Evolutionary conservation across 2,329 filamentous ascomycete genomes (phyloP).

Genomic region (Stagonosporopsis rhizophila): DNA sequence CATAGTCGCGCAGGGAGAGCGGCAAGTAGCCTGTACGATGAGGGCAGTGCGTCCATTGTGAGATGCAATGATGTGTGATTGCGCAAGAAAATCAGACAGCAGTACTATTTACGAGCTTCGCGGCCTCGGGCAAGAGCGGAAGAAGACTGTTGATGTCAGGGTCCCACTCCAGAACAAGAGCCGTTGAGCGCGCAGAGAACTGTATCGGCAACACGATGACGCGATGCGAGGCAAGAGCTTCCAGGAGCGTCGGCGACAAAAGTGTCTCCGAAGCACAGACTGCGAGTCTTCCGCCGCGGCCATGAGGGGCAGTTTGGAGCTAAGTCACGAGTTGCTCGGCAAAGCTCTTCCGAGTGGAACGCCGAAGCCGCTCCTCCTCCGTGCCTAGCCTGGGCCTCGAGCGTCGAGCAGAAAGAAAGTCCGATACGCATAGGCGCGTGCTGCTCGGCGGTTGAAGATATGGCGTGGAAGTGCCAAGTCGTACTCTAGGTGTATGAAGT

Average conservation of each 20-base stretch:
- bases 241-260: slow-evolving; percentile 12
- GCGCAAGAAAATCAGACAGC: slow-evolving; percentile 5
- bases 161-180: slow-evolving; percentile 17
- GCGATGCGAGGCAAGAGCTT: slow-evolving; percentile 10
- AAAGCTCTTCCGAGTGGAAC: not conserved
- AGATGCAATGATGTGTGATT: slow-evolving; percentile 4
- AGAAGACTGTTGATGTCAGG: slow-evolving; percentile 12
- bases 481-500: not conserved
- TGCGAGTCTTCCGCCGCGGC: not conserved
- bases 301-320: slow-evolving; percentile 13
- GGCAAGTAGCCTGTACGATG: slow-evolving; percentile 39
- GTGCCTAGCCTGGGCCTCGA: not conserved
- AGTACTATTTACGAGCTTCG: slow-evolving; percentile 10
- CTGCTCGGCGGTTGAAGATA: slow-evolving; percentile 1
- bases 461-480: not conserved
- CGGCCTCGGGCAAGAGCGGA: slow-evolving; percentile 9
- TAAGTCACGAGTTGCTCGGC: slow-evolving; percentile 13
- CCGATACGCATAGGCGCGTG: not conserved
- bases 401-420: slow-evolving; percentile 2
- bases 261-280: slow-evolving; percentile 14
- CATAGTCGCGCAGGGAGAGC: slow-evolving; percentile 39
- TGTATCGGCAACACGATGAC: slow-evolving; percentile 12
- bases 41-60: slow-evolving; percentile 41
- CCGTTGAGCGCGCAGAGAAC: slow-evolving; percentile 9
- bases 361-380: slow-evolving; percentile 1